Percentiles rank a stretch among this genome's conserved stretches.
Conservation (phyloP, 2,329 filamentous ascomycete species). For the Coniochaeta sp. region DNA sequence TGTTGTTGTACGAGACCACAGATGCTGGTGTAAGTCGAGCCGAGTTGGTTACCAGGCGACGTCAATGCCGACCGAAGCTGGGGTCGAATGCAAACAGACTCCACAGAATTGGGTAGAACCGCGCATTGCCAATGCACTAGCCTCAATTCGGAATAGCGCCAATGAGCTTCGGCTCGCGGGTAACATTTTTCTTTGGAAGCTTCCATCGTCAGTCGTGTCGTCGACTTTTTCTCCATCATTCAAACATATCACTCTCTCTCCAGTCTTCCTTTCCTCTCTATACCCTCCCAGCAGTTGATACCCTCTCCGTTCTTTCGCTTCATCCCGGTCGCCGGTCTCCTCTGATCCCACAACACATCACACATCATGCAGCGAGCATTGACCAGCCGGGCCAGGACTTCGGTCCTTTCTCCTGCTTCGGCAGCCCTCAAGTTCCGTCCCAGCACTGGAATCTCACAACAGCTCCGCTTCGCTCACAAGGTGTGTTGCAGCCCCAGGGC, state of each 20-base stretch:
- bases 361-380: constrained; percentile 91
- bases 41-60: background rate
- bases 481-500: background rate
- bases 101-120: constrained; percentile 15
- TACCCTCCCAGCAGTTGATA: background rate
- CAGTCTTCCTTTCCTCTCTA: background rate
- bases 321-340: background rate
- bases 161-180: constrained; percentile 11
- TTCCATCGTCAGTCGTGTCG: constrained; percentile 4
- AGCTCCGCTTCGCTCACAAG: constrained; percentile 97
- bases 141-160: constrained; percentile 10
- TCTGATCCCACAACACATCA: background rate
- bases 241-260: background rate
- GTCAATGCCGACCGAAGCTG: background rate
- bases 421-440: constrained; percentile 57
- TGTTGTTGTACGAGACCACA: background rate
- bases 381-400: constrained; percentile 71
- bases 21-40: background rate
- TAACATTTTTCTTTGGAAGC: constrained; percentile 10
- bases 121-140: constrained; percentile 9
- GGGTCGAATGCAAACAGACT: background rate
- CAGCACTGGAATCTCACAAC: constrained; percentile 64
- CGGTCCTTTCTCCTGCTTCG: constrained; percentile 63
- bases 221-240: constrained; percentile 5
- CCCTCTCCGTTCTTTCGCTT: background rate